These are phyloP conservation scores for Forsythia viridissima DNA, from an alignment of 257 asterid species.

Conservation along the genomic window DNA sequence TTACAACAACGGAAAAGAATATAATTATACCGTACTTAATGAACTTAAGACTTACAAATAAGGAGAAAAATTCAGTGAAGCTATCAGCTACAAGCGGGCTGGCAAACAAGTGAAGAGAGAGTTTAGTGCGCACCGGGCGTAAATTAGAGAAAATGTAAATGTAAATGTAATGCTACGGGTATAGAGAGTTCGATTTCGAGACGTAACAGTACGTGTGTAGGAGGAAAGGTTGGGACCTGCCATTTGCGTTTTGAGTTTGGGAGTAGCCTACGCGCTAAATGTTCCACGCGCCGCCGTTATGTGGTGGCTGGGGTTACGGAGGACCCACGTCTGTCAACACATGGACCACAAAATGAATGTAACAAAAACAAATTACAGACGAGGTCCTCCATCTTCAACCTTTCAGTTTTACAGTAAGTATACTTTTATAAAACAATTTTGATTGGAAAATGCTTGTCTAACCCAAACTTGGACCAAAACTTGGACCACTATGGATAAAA, in stretches of 20 bases:
- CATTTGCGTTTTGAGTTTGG: constrained; percentile 4
- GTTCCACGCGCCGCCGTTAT: constrained; percentile 25
- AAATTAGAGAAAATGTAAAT: not conserved
- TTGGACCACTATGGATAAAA: too few species aligned
- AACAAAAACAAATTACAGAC: not conserved
- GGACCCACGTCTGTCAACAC: constrained; percentile 33
- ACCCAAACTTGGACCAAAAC: too few species aligned
- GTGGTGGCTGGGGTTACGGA: constrained; percentile 24
- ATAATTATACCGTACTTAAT: not conserved
- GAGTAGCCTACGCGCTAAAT: constrained; percentile 21
- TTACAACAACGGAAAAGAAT: not conserved
- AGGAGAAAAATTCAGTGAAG: constrained; percentile 11
- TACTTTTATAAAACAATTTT: too few species aligned
- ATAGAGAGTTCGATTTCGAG: constrained; percentile 33
- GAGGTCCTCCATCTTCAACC: not conserved
- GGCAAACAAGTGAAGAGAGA: not conserved
- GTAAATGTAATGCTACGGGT: not conserved
- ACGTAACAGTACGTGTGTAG: constrained; percentile 43
- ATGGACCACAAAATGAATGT: constrained; percentile 18
- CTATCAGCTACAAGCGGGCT: not conserved
- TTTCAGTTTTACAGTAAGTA: not conserved
- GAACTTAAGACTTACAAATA: constrained; percentile 5
- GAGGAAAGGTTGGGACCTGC: constrained; percentile 24
- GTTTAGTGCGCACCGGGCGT: constrained; percentile 13
- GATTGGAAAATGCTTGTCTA: too few species aligned